These are phyloP conservation scores for Tetracentron sinense DNA, from an alignment of 164 flowering plant species.

Conservation along the genomic window DNA sequence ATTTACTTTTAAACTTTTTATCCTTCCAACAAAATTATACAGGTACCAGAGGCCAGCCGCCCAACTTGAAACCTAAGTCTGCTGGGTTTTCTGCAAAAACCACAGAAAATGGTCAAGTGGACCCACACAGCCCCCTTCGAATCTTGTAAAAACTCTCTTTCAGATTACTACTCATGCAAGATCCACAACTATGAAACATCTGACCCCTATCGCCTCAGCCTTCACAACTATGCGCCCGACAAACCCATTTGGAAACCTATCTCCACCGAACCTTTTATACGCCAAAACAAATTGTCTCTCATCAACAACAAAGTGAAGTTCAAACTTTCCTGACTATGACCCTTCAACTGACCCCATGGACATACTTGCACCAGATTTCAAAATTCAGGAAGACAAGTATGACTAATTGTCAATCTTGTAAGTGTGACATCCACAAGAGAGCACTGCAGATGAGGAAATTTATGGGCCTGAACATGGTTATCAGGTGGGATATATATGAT, in stretches of 20 bases:
- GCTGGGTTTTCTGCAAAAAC: too few species aligned
- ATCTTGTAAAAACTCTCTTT: too few species aligned
- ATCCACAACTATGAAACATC: too few species aligned
- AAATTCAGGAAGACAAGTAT: constrained; percentile 39
- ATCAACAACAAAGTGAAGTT: constrained; percentile 15
- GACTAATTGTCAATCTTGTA: constrained; percentile 87
- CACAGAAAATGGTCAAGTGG: too few species aligned
- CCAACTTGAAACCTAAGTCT: too few species aligned
- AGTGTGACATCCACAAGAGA: constrained; percentile 83
- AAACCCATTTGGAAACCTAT: constrained; percentile 18
- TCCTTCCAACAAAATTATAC: too few species aligned
- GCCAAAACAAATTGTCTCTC: constrained; percentile 20
- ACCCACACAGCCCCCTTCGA: too few species aligned
- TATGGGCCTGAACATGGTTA: constrained; percentile 80
- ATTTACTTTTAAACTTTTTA: too few species aligned
- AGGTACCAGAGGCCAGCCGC: too few species aligned
- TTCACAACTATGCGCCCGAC: constrained; percentile 11
- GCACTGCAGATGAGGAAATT: constrained; percentile 73
- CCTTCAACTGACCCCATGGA: constrained; percentile 26
- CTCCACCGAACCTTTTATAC: constrained; percentile 11
- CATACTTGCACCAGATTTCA: constrained; percentile 29
- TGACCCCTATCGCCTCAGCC: too few species aligned
- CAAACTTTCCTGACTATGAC: constrained; percentile 29
- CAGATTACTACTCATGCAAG: too few species aligned
- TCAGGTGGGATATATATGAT: constrained; percentile 93